phyloP scores from a whole-genome alignment of 2,329 filamentous ascomycete species.

The Fusarium graminum region DNA sequence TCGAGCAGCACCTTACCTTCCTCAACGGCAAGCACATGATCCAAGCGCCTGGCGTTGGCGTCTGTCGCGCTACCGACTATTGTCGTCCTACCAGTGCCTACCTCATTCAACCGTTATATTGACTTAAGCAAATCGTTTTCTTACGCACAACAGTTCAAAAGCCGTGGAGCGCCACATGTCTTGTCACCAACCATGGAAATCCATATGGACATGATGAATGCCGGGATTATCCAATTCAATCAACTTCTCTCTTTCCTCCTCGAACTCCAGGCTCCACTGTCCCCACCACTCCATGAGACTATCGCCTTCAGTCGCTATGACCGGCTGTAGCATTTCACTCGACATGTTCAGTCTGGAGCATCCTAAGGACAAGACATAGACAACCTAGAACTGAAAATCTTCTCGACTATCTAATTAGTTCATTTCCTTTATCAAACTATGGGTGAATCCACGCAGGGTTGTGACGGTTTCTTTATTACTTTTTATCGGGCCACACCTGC shows the following conservation, averaged over 20 bases:
- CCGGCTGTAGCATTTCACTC: background rate
- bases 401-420: background rate
- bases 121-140: conserved; percentile 4
- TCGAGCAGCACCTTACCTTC: background rate
- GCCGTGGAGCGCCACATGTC: conserved; percentile 6
- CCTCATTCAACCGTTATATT: conserved; percentile 2
- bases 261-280: conserved; percentile 7
- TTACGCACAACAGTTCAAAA: background rate
- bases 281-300: background rate
- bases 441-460: background rate
- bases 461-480: conserved; percentile 1
- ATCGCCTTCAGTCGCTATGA: conserved; percentile 4
- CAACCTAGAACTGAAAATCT: background rate
- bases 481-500: conserved; percentile 7
- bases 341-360: background rate
- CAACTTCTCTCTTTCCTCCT: conserved; percentile 23
- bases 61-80: conserved; percentile 36
- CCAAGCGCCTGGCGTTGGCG: conserved; percentile 27
- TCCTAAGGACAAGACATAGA: background rate
- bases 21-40: conserved; percentile 21
- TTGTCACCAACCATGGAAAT: background rate
- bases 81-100: background rate
- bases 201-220: background rate
- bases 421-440: background rate
- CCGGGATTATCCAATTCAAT: conserved; percentile 7